phyloP scores from a whole-genome alignment of 495 filamentous ascomycete genomes.

The Penicillium chermesinum region DNA sequence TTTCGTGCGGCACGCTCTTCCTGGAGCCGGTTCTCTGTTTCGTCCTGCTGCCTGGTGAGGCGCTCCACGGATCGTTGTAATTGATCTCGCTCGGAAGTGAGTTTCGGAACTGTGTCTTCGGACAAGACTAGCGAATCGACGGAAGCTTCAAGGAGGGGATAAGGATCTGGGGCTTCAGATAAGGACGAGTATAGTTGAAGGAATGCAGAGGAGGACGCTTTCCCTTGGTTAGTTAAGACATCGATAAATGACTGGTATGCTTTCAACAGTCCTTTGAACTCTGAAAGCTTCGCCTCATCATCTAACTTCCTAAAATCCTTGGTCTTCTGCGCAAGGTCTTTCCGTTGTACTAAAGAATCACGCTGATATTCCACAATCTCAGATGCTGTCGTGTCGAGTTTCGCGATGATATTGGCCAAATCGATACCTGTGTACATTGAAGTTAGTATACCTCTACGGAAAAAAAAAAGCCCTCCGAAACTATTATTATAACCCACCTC shows the following conservation, averaged over 20 bases:
- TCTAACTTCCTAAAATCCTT: slow-evolving; percentile 97
- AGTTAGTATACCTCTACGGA: neutral
- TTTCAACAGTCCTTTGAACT: slow-evolving; percentile 87
- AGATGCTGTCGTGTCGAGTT: slow-evolving; percentile 82
- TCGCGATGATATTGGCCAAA: slow-evolving; percentile 76
- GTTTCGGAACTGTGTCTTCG: slow-evolving; percentile 83
- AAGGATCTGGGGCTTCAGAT: slow-evolving; percentile 94
- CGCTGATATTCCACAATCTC: slow-evolving; percentile 90
- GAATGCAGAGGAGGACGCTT: slow-evolving; percentile 85
- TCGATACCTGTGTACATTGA: slow-evolving; percentile 63
- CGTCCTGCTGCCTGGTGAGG: slow-evolving; percentile 89
- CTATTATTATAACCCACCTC: slow-evolving; percentile 53
- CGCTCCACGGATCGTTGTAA: slow-evolving; percentile 71
- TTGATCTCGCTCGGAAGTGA: slow-evolving; percentile 80
- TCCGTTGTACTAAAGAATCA: slow-evolving; percentile 87
- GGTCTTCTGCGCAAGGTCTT: slow-evolving; percentile 96
- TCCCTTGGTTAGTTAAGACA: slow-evolving; percentile 87
- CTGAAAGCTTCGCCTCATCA: slow-evolving; percentile 77
- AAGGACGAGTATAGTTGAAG: slow-evolving; percentile 87
- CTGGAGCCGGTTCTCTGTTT: slow-evolving; percentile 70
- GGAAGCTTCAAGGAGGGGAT: slow-evolving; percentile 91
- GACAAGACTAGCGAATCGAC: slow-evolving; percentile 87
- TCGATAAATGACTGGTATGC: slow-evolving; percentile 98
- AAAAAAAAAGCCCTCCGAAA: neutral
- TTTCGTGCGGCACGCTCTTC: slow-evolving; percentile 66